Evolutionary conservation across 2,329 filamentous ascomycete species (phyloP), one percentile per base, ranked within the genome.

Genomic region (Epichloe sylvatica): DNA sequence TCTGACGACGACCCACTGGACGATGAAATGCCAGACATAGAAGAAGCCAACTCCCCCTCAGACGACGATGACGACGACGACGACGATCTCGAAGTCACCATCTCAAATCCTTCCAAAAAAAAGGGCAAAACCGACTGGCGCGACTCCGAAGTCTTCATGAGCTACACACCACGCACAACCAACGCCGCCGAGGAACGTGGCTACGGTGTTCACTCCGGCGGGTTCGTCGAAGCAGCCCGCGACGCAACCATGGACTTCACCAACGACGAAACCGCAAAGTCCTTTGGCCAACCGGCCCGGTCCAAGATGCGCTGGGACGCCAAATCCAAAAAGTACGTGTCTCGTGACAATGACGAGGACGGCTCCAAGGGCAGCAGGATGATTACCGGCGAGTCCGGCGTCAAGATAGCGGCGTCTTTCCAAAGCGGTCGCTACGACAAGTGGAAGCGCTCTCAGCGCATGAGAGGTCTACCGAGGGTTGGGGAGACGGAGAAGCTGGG

Each of bases 391-490:
- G 92, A 98, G 70, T 87, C 81, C 61, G 92, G 92, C 49, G 87
- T 91, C 71, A 97, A 96, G 73, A 96, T 98, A 59, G 88, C 92
- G 1, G 89, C 92, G 43, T 84, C 77, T 52, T 97, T 98, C 78
- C 83, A 91, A 63, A 90, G 84, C 65, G 92, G 94, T 36, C 83
- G 91, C 43, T 98, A 94, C 70, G 90, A 97, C 63, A 80, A 77
- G 56, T 98, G 92, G 94, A 85, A 83, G 65, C 88, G 85, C 63
- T 80, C 84, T 19, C 86, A 97, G 70, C 85, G 87, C 56, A 73
- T 97, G 44, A 80, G 81, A 50, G 77, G 81, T 17, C 67, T 94
- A 62, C 90, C 90, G 9, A 78, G 83, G 41, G 84, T 90, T 35
- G 92, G 94, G 55, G 91, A 97, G 67, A 66, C 76, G 42, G 92